Evolutionary conservation across 305 asterid species (phyloP).

Genomic region (Fraxinus angustifolia): DNA sequence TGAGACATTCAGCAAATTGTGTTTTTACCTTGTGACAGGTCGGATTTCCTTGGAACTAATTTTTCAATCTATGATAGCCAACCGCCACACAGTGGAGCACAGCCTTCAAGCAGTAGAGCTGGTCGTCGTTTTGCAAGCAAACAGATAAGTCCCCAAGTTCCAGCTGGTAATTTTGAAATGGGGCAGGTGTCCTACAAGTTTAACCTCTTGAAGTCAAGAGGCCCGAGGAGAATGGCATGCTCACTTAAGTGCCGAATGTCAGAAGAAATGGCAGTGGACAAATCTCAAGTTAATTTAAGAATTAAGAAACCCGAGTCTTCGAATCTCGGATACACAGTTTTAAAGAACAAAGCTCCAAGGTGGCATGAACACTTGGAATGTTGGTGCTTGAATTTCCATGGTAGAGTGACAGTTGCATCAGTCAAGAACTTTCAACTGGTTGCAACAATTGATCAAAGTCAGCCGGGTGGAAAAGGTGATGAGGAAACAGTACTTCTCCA

Average conservation of each 20-base stretch:
- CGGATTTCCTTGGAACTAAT: constrained; percentile 90
- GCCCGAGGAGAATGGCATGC: constrained; percentile 88
- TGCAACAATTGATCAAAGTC: constrained; percentile 73
- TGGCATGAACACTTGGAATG: constrained; percentile 95
- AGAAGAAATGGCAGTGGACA: constrained; percentile 28
- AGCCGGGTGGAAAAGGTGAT: constrained; percentile 70
- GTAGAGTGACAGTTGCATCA: constrained; percentile 92
- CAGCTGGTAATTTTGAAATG: constrained; percentile 75
- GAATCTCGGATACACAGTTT: constrained; percentile 34
- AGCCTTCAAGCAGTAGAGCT: constrained; percentile 68
- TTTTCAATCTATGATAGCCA: constrained; percentile 79
- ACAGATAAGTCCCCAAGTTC: constrained; percentile 89
- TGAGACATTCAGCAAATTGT: neutral
- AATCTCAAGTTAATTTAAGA: constrained; percentile 26
- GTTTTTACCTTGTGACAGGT: constrained; percentile 47
- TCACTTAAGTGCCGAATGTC: constrained; percentile 48
- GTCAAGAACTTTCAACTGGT: constrained; percentile 88
- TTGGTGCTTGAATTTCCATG: constrained; percentile 97
- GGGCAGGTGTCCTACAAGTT: constrained; percentile 85
- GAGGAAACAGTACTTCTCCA: constrained; percentile 83
- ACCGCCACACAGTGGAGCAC: constrained; percentile 80
- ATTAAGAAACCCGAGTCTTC: constrained; percentile 26
- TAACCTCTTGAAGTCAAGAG: constrained; percentile 89
- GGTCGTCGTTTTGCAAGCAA: constrained; percentile 79
- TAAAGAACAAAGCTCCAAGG: constrained; percentile 86